Evolutionary conservation across 2,329 filamentous ascomycete species (phyloP).

Genomic region (Colletotrichum graminicola): DNA sequence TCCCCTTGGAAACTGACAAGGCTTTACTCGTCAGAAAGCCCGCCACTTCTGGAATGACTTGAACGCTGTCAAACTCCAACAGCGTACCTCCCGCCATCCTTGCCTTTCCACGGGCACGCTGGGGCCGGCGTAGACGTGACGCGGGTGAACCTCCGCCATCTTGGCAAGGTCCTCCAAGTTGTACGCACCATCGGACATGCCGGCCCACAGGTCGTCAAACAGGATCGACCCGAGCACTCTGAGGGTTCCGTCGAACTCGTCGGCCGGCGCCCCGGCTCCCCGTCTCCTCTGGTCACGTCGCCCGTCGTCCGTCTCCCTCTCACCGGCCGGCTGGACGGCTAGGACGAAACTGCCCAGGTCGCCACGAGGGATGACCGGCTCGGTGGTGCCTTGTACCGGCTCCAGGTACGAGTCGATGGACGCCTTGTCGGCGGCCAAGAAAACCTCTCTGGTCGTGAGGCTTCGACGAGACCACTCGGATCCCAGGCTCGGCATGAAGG

Average conservation of each 20-base stretch:
- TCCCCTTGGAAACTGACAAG: too few species aligned
- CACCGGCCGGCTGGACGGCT: constrained; percentile 37
- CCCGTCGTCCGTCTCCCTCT: background rate
- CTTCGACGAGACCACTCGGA: background rate
- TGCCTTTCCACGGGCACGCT: constrained; percentile 25
- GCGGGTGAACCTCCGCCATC: constrained; percentile 16
- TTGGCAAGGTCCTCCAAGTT: background rate
- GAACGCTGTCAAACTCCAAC: constrained; percentile 5
- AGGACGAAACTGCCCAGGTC: constrained; percentile 43
- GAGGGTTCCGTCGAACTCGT: background rate
- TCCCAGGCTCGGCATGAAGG: background rate
- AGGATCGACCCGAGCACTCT: constrained; percentile 26
- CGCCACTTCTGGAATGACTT: constrained; percentile 26
- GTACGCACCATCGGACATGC: background rate
- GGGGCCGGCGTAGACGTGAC: constrained; percentile 21
- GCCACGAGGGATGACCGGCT: constrained; percentile 28
- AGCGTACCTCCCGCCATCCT: constrained; percentile 9
- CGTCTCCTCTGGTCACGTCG: background rate
- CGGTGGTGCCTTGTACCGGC: constrained; percentile 16
- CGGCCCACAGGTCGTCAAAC: constrained; percentile 29
- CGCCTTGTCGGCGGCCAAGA: constrained; percentile 46
- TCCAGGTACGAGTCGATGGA: constrained; percentile 46
- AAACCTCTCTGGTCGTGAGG: constrained; percentile 7
- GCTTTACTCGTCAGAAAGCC: background rate
- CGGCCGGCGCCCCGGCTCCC: constrained; percentile 27